These are phyloP conservation scores for Porodaedalea pini DNA, from an alignment of 1,284 basidiomycete genomes.

Conservation along the genomic window DNA sequence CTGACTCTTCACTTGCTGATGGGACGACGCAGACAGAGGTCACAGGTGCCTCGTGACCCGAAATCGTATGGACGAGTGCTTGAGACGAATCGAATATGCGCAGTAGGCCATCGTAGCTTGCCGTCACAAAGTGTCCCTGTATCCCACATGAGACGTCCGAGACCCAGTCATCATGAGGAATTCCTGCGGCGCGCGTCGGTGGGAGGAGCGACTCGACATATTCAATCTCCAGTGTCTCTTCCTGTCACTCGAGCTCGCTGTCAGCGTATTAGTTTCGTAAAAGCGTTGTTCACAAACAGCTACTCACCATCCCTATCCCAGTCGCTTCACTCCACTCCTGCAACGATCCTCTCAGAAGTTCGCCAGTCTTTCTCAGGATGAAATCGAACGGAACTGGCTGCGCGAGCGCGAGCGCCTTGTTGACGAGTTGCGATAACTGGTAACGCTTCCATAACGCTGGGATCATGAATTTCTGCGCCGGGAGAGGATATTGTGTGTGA, in stretches of 20 bases:
- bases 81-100: constrained; percentile 73
- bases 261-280: constrained; percentile 17
- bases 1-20: constrained; percentile 25
- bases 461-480: constrained; percentile 91
- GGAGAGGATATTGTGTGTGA: constrained; percentile 76
- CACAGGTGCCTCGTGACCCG: constrained; percentile 63
- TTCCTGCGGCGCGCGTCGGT: constrained; percentile 75
- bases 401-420: constrained; percentile 81
- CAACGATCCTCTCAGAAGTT: constrained; percentile 73
- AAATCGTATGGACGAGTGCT: constrained; percentile 46
- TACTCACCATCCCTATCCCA: constrained; percentile 64
- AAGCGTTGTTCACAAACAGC: not conserved
- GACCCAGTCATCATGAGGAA: constrained; percentile 94
- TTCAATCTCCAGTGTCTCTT: constrained; percentile 90
- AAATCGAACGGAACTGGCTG: constrained; percentile 93
- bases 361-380: constrained; percentile 65
- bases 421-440: constrained; percentile 97
- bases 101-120: constrained; percentile 77
- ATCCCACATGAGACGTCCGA: constrained; percentile 73
- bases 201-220: constrained; percentile 93
- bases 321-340: constrained; percentile 76
- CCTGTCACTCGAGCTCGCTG: constrained; percentile 39
- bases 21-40: constrained; percentile 68
- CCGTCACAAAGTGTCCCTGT: constrained; percentile 69
- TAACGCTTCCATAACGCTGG: constrained; percentile 88